Conservation (phyloP, 2,329 filamentous ascomycete species). For the Lasiodiplodia gonubiensis region DNA sequence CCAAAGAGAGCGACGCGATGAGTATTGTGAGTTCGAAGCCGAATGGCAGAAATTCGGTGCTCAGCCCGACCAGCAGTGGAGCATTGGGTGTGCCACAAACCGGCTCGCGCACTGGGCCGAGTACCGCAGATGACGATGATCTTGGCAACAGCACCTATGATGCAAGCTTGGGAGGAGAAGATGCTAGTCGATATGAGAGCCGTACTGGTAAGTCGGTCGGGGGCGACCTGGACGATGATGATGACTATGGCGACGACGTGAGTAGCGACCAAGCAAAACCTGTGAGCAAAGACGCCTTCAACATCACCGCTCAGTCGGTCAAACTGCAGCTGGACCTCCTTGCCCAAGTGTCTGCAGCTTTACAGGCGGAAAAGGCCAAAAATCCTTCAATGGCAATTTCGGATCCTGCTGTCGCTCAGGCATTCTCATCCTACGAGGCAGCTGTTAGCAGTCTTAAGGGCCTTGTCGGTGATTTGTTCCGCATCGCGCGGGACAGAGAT, state of each 20-base stretch:
- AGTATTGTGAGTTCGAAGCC: constrained; percentile 46
- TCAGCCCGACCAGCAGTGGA: constrained; percentile 12
- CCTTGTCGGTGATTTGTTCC: constrained; percentile 82
- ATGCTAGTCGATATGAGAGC: constrained; percentile 56
- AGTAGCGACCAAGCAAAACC: constrained; percentile 76
- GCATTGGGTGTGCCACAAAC: constrained; percentile 14
- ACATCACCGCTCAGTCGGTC: constrained; percentile 94
- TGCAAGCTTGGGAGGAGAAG: constrained; percentile 61
- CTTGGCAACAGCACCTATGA: constrained; percentile 62
- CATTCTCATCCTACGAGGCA: constrained; percentile 83
- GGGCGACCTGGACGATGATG: constrained; percentile 65
- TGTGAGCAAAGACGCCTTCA: constrained; percentile 85
- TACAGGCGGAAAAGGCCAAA: constrained; percentile 72
- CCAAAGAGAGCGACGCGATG: constrained; percentile 48
- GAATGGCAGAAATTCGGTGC: constrained; percentile 30
- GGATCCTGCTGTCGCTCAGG: constrained; percentile 76
- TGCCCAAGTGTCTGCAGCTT: constrained; percentile 80
- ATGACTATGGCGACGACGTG: constrained; percentile 78
- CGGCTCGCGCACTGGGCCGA: constrained; percentile 50
- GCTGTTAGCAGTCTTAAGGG: constrained; percentile 87
- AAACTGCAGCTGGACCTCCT: constrained; percentile 91
- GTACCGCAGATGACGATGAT: constrained; percentile 60
- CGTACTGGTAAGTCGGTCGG: constrained; percentile 60
- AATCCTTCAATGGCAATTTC: constrained; percentile 76
- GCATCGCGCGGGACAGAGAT: constrained; percentile 92